Evolutionary conservation across 495 filamentous ascomycete genomes (phyloP).

Genomic region (Hypoxylon perforatum): DNA sequence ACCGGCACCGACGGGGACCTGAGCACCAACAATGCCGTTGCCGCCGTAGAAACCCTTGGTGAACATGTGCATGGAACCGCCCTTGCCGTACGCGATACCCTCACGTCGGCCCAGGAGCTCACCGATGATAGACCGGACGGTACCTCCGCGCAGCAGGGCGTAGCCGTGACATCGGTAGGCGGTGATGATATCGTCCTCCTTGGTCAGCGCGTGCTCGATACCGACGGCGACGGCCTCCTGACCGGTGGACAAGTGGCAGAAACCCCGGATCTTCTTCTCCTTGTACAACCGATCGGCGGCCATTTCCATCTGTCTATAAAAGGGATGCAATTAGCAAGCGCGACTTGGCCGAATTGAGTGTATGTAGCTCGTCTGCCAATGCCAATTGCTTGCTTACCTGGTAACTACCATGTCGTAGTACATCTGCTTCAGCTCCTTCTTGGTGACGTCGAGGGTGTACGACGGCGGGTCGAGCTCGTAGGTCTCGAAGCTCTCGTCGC

Average conservation of each 20-base stretch:
- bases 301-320: conserved; percentile 95
- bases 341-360: conserved; percentile 8
- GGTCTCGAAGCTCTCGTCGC: conserved; percentile 98
- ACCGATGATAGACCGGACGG: conserved; percentile 92
- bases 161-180: conserved; percentile 99
- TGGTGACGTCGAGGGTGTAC: conserved; percentile 91
- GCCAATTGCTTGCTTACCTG: conserved; percentile 72
- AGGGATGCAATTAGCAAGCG: conserved; percentile 16
- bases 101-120: conserved; percentile 94
- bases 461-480: conserved; percentile 97
- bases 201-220: conserved; percentile 94
- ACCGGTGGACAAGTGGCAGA: conserved; percentile 97
- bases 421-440: conserved; percentile 98
- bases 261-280: conserved; percentile 99
- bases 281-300: conserved; percentile 97
- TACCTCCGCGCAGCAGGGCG: conserved; percentile 94
- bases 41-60: conserved; percentile 96
- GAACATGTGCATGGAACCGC: conserved; percentile 99
- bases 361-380: conserved; percentile 10
- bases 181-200: conserved; percentile 93
- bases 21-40: conserved; percentile 98
- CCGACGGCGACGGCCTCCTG: conserved; percentile 97
- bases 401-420: conserved; percentile 97
- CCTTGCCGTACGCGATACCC: conserved; percentile 98
- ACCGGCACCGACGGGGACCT: conserved; percentile 97